These are phyloP conservation scores for Kuraishia ogatae DNA, from an alignment of 805 yeast species.

Conservation along the genomic window DNA sequence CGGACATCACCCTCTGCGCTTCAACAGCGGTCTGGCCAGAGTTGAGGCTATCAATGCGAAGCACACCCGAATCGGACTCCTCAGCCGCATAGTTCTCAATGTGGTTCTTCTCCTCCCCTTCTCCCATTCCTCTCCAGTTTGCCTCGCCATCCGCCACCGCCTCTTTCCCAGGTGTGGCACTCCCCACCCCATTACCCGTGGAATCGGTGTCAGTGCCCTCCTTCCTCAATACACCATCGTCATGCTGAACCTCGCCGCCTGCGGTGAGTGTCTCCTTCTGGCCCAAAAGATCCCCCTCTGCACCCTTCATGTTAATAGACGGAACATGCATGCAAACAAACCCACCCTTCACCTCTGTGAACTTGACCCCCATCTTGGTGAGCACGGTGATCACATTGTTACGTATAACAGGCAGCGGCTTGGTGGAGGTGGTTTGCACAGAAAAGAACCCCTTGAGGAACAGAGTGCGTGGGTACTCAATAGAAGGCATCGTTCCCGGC, in stretches of 20 bases:
- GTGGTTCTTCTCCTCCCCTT: too few relatives aligned
- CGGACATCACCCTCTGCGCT: too few relatives aligned
- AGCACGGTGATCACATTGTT: slow-evolving; percentile 74
- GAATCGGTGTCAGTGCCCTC: slow-evolving; percentile 27
- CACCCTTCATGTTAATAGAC: slow-evolving; percentile 21
- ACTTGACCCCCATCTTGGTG: slow-evolving; percentile 68
- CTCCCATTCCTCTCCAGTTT: too few relatives aligned
- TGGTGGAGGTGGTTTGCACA: slow-evolving; percentile 91
- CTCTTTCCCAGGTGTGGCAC: background rate
- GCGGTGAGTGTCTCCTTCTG: background rate
- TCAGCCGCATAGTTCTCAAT: background rate
- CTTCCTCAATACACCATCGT: slow-evolving; percentile 12
- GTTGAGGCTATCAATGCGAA: background rate
- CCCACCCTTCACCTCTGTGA: slow-evolving; percentile 89
- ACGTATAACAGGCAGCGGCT: slow-evolving; percentile 82
- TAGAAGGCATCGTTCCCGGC: slow-evolving; percentile 83
- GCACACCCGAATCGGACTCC: background rate
- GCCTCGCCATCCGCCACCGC: too few relatives aligned
- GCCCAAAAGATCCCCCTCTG: background rate
- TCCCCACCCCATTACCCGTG: background rate
- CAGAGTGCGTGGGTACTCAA: slow-evolving; percentile 85
- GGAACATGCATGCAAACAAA: slow-evolving; percentile 73
- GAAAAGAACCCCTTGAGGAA: slow-evolving; percentile 90
- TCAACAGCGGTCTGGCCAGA: background rate
- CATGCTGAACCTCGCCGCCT: background rate